Base-by-base conservation (phyloP, 2,329 filamentous ascomycete species). In the Aaosphaeria pasadenensis region DNA sequence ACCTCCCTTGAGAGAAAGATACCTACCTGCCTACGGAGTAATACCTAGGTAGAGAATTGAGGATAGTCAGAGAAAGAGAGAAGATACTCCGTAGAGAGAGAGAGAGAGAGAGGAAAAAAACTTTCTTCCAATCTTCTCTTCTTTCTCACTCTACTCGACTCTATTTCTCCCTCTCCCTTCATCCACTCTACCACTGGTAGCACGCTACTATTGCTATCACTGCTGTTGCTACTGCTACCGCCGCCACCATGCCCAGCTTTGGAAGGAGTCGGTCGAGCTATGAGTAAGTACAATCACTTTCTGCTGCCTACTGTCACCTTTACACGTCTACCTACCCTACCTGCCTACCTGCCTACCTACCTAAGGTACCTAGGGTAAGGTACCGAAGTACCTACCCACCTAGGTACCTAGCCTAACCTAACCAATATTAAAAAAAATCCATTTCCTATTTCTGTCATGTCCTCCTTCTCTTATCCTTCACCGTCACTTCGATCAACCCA, bases 251-350 rank as follows among this genome's bases (percentile, higher is more conserved):
- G 68, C 65, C 67, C 56, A 70, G 65, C 60, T 67, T 67, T 66
- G 64, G 64, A 51, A 64, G 64, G 55, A 67, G 65, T 53, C 59
- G 59, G 49, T 60, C 63, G 55, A 71, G 66, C 66, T 69, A 69
- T 58, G 67, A 70, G 68, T 71, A 59, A 69, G 67, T 65, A 47
- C 17, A 24, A 24, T 24, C 17, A 24, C 17, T 24, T 24, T 24
- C 17, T 24, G 2, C 17, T 24, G 17, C 17, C 17, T 24, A 24
- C 17, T 24, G 17, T 24, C 17, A 24, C 17, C 17, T 24, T 24
- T 24, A 24, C 17, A 24, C 17, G 17, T 24, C 17, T 24, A 24
- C 17, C 17, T 24, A 24, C 17, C 54, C 44, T 54, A 51, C 41
- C 47, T 49, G 45, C 49, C 46, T 51, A 36, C 43, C 45, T 42